phyloP scores from a whole-genome alignment of 768 basidiomycete species.

The Pleurotus giganteus region DNA sequence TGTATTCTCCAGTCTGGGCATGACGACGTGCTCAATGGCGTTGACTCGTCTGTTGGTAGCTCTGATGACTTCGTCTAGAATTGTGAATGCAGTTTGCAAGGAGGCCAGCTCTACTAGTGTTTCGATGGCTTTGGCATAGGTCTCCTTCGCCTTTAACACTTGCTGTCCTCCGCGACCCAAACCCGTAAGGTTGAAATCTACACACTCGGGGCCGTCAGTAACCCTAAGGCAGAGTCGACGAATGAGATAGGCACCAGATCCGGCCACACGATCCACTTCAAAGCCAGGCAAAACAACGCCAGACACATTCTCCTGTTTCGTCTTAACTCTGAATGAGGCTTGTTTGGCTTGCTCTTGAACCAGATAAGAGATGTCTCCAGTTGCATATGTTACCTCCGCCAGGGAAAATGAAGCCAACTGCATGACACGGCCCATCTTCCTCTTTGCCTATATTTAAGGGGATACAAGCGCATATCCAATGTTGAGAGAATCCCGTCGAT shows the following conservation, averaged over 20 bases:
- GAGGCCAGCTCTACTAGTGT: conserved; percentile 97
- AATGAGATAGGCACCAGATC: conserved; percentile 57
- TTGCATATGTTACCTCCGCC: conserved; percentile 97
- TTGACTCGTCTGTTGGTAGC: conserved; percentile 99
- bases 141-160: conserved; percentile 91
- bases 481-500: not conserved
- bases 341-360: conserved; percentile 94
- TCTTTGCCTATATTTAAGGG: conserved; percentile 70
- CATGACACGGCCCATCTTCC: conserved; percentile 99
- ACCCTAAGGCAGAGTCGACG: not conserved
- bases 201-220: not conserved
- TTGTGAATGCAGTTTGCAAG: conserved; percentile 95
- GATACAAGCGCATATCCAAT: too few relatives aligned
- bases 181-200: conserved; percentile 97
- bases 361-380: conserved; percentile 96
- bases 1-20: conserved; percentile 94
- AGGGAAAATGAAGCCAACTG: conserved; percentile 98
- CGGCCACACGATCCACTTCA: conserved; percentile 82
- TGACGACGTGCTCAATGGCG: conserved; percentile 96
- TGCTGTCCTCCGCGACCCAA: conserved; percentile 97
- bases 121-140: conserved; percentile 96
- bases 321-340: conserved; percentile 90
- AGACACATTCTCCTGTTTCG: conserved; percentile 97
- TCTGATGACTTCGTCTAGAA: conserved; percentile 97
- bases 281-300: conserved; percentile 96